Evolutionary conservation across 2,329 filamentous ascomycete species (phyloP).

Genomic region (Leptographium flavum): DNA sequence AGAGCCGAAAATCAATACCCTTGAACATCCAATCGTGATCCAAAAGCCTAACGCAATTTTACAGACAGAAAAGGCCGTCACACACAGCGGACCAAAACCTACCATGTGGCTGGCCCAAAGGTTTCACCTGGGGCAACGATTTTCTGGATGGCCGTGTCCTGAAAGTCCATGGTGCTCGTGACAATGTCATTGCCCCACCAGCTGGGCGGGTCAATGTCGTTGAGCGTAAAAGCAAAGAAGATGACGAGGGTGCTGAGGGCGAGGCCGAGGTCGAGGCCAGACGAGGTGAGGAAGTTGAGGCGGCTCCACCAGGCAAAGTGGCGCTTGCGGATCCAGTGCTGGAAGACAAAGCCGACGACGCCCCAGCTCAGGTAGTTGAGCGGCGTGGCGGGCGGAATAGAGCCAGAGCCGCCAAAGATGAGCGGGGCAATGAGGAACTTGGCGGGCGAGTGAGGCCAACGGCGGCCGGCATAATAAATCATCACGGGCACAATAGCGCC

Average conservation of each 20-base stretch:
- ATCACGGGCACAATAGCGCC: constrained; percentile 38
- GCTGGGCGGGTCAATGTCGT: constrained; percentile 42
- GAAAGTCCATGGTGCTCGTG: constrained; percentile 44
- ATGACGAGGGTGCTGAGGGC: constrained; percentile 53
- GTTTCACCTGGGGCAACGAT: constrained; percentile 36
- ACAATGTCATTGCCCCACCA: constrained; percentile 59
- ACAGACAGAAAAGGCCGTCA: background rate
- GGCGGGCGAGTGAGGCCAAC: constrained; percentile 34
- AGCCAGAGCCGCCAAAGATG: constrained; percentile 44
- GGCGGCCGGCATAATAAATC: constrained; percentile 34
- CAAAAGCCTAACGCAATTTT: too few species aligned
- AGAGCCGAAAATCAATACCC: too few species aligned
- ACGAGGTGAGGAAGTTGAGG: constrained; percentile 59
- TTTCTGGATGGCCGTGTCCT: constrained; percentile 43
- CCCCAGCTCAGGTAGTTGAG: constrained; percentile 66
- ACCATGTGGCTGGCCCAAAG: constrained; percentile 48
- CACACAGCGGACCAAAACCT: background rate
- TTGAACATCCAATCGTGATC: too few species aligned
- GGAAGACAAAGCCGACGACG: constrained; percentile 55
- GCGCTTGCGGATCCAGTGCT: constrained; percentile 49
- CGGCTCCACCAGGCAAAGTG: constrained; percentile 59
- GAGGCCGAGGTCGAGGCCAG: constrained; percentile 54
- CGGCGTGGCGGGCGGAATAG: constrained; percentile 53
- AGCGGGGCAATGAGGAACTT: constrained; percentile 45
- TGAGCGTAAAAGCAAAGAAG: constrained; percentile 55